Percentiles rank a stretch among this genome's conserved stretches.
Evolutionary conservation across 2,329 filamentous ascomycete species (phyloP).

Genomic region (Penicillium oxalicum): DNA sequence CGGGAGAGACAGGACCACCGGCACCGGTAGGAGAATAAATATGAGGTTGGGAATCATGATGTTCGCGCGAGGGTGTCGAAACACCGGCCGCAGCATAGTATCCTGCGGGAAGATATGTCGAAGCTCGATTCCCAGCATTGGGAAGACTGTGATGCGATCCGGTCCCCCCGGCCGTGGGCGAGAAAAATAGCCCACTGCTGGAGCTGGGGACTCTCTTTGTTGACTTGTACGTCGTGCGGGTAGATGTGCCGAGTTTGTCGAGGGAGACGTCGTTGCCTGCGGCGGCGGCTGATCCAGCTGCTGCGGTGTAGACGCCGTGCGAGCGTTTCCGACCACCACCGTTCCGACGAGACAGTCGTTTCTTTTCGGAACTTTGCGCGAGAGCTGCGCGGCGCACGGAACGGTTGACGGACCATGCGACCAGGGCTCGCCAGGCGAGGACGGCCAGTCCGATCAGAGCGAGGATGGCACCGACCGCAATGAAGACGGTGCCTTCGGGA

Average conservation of each 20-base stretch:
- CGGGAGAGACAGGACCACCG: constrained; percentile 45
- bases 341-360: constrained; percentile 52
- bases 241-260: constrained; percentile 42
- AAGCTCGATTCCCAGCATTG: constrained; percentile 54
- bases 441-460: constrained; percentile 77
- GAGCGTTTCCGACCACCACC: constrained; percentile 37
- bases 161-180: constrained; percentile 66
- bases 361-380: constrained; percentile 66
- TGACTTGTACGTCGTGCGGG: constrained; percentile 35
- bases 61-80: constrained; percentile 40
- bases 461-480: constrained; percentile 81
- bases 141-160: constrained; percentile 45
- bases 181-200: constrained; percentile 84
- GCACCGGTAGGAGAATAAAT: constrained; percentile 32
- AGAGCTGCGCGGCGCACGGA: constrained; percentile 82
- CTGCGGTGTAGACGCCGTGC: constrained; percentile 13
- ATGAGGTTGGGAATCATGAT: constrained; percentile 43
- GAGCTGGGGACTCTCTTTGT: constrained; percentile 40
- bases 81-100: constrained; percentile 76
- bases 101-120: constrained; percentile 76
- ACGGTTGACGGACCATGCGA: constrained; percentile 86
- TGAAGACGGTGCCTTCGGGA: constrained; percentile 93
- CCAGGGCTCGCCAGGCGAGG: constrained; percentile 77
- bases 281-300: constrained; percentile 12
- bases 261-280: constrained; percentile 46